Base-by-base conservation (phyloP, 768 basidiomycete species). In the Boletellus sp. region DNA sequence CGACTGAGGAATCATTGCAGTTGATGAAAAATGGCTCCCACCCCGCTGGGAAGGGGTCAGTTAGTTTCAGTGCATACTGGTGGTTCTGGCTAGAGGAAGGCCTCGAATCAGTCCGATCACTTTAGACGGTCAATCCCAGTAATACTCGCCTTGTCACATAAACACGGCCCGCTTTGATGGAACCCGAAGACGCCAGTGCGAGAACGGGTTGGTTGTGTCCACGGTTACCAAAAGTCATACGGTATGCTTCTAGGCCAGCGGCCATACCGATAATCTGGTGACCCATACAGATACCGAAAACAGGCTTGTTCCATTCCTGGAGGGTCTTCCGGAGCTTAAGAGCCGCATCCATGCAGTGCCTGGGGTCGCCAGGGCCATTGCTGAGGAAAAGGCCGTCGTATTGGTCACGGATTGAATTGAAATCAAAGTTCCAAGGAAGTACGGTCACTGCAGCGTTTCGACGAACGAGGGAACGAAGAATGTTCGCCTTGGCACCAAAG, bases 11-110 rank as follows among this genome's bases (percentile, higher is more conserved):
- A 72, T 98, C 95, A 63, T 97, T 98, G 73, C 93, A 96, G 72
- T 97, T 99, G 75, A 98, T 95, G 77, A 99, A 99, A 80, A 95
- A 98, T 0, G 95, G 95, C 59, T 95, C 93, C 94, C 93, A 99
- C 16, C 94, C 96, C 50, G 78, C 74, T 23, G 96, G 96, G 89
- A 97, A 96, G 4, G 93, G 89, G 63, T 98, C 95, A 53, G 87
- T 85, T 45, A 98, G 73, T 65, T 84, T 87, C 50, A 98, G 76
- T n/a, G 96, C 96, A 69, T 98, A 99, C 60, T 98, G 96, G 67
- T 96, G 94, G 71, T 99, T 97, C 85, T 93, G 90, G 58, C 90
- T 90, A 45, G 3, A 17, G 32, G 42, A 44, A 11, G 42, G 10
- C 19, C 15, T 22, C 28, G 13, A 4, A 50, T 54, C 37, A 62